Evolutionary conservation across 75 land plant species (phyloP).

Genomic region (Pseudotsuga menziesii): DNA sequence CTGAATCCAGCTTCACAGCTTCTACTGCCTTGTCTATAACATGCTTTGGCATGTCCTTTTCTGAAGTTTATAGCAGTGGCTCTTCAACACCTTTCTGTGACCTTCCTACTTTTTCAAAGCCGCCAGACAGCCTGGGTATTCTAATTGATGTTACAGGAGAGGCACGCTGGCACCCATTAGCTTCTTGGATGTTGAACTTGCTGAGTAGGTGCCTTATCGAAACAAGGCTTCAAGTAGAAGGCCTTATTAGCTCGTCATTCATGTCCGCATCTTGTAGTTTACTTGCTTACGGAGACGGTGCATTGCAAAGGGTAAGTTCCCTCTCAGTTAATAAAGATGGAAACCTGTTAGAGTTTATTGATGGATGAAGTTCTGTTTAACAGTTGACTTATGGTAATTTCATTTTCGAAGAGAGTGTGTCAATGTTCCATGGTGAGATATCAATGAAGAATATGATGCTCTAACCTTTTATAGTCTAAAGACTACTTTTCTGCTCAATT

Average conservation of each 20-base stretch:
- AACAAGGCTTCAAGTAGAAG: slow-evolving; percentile 77
- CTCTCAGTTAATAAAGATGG: no score
- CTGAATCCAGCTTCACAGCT: slow-evolving; percentile 17
- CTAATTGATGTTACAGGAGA: slow-evolving; percentile 58
- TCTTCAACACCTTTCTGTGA: slow-evolving; percentile 37
- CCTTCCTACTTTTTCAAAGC: slow-evolving; percentile 61
- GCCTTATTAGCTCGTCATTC: slow-evolving; percentile 57
- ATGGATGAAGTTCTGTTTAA: not conserved
- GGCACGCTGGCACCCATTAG: slow-evolving; percentile 69
- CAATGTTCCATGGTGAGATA: no score
- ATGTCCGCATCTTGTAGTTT: slow-evolving; percentile 16
- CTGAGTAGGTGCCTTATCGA: slow-evolving; percentile 63
- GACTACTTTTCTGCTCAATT: no score
- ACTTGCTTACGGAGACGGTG: slow-evolving; percentile 44
- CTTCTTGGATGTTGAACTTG: slow-evolving; percentile 67
- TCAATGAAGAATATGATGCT: no score
- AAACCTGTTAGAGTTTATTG: no score
- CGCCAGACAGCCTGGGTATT: slow-evolving; percentile 58
- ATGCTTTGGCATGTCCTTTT: slow-evolving; percentile 63
- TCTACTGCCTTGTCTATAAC: slow-evolving; percentile 42
- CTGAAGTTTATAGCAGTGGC: slow-evolving; percentile 20
- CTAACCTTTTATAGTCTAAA: no score
- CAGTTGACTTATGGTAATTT: not conserved
- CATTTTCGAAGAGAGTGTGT: no score
- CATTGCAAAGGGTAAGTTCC: slow-evolving; percentile 72